Evolutionary conservation across 345 rosid genomes (phyloP).

Genomic region (Barbarea vulgaris): DNA sequence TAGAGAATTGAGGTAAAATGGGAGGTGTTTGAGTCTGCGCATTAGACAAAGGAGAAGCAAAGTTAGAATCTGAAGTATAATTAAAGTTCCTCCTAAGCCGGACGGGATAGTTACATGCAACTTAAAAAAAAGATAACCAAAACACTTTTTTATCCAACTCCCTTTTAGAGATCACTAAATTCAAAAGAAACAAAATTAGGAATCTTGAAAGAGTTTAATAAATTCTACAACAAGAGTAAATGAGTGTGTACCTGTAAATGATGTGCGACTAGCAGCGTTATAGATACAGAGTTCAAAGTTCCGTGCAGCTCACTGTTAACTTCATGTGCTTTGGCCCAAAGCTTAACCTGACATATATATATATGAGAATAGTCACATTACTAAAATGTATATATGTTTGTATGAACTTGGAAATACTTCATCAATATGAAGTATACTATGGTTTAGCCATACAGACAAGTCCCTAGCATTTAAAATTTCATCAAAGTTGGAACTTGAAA

Average conservation of each 20-base stretch:
- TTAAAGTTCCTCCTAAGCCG: background rate
- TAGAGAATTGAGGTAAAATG: conserved; percentile 62
- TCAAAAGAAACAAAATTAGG: background rate
- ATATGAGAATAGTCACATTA: conserved; percentile 4
- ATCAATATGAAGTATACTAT: background rate
- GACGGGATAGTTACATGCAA: background rate
- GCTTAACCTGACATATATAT: conserved; percentile 55
- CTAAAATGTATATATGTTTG: background rate
- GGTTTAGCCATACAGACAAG: background rate
- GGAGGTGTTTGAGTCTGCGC: conserved; percentile 62
- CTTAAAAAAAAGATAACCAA: background rate
- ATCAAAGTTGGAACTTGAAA: background rate
- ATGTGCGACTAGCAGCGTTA: conserved; percentile 53
- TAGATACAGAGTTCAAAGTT: conserved; percentile 57
- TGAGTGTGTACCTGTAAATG: conserved; percentile 54
- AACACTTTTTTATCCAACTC: background rate
- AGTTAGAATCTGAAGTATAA: background rate
- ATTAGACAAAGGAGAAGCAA: conserved; percentile 21
- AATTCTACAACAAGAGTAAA: conserved; percentile 11
- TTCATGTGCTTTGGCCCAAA: conserved; percentile 58
- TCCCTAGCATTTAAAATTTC: background rate
- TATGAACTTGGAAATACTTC: background rate
- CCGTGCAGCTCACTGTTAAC: conserved; percentile 48
- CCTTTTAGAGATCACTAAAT: background rate
- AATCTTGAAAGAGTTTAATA: background rate